Conservation (phyloP, 768 basidiomycete species). For the Suillus bovinus region DNA sequence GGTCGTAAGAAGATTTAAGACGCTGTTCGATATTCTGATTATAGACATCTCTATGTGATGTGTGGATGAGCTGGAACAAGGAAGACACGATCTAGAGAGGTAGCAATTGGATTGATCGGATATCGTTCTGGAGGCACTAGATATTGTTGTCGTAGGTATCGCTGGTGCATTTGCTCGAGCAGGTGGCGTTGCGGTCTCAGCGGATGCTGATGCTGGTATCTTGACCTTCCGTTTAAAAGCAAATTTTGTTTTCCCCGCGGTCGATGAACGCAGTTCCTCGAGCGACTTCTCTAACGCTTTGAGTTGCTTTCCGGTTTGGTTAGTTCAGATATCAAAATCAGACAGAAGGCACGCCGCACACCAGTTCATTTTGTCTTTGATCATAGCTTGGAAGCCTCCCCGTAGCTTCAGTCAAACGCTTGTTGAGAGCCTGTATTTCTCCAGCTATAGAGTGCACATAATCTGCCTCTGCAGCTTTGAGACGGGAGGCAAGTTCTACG, state of each 20-base stretch:
- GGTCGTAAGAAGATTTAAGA: constrained; percentile 62
- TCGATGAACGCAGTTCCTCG: constrained; percentile 47
- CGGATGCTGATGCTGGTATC: constrained; percentile 16
- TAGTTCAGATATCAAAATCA: constrained; percentile 3
- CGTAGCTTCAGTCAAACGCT: constrained; percentile 62
- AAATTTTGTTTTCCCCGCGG: constrained; percentile 61
- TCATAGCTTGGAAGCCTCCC: constrained; percentile 70
- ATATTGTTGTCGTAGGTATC: background rate
- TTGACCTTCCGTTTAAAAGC: constrained; percentile 56
- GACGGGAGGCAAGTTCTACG: constrained; percentile 49
- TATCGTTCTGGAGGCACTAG: constrained; percentile 40
- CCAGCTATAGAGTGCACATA: constrained; percentile 44
- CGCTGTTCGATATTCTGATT: constrained; percentile 62
- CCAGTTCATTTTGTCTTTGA: constrained; percentile 69
- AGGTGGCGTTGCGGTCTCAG: constrained; percentile 8
- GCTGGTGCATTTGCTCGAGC: constrained; percentile 2
- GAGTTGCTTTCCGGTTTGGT: constrained; percentile 54
- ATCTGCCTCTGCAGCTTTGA: constrained; percentile 41
- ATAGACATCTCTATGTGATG: constrained; percentile 58
- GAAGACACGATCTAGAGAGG: constrained; percentile 37
- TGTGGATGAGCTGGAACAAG: constrained; percentile 38
- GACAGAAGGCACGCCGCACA: constrained; percentile 39
- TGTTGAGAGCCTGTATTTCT: constrained; percentile 59
- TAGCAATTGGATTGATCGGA: constrained; percentile 46
- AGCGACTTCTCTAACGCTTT: constrained; percentile 58